Percentiles rank a stretch among this genome's conserved stretches.
Conservation (phyloP, 441 rosid species). For the Aquilaria agallochum region DNA sequence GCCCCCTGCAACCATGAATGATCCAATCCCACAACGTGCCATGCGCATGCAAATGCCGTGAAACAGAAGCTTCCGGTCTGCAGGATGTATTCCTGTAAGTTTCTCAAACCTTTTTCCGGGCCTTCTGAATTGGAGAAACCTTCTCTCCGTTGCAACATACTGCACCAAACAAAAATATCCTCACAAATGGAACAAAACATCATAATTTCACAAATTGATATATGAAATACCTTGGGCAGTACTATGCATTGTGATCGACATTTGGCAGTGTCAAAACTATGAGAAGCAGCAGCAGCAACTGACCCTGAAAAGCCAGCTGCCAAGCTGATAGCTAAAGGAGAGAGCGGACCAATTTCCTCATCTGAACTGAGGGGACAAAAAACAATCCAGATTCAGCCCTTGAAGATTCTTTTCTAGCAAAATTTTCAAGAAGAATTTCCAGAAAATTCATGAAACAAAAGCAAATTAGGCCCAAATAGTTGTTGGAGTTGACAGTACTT, state of each 20-base stretch:
- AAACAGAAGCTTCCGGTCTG: slow-evolving; percentile 63
- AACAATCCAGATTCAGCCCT: slow-evolving; percentile 1
- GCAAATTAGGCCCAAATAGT: too few species aligned
- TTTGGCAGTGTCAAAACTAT: slow-evolving; percentile 87
- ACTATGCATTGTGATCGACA: slow-evolving; percentile 75
- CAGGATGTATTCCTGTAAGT: slow-evolving; percentile 80
- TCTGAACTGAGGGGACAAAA: slow-evolving; percentile 38
- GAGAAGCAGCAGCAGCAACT: slow-evolving; percentile 95
- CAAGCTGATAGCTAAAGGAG: slow-evolving; percentile 54
- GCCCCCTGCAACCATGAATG: slow-evolving; percentile 56
- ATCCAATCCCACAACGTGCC: slow-evolving; percentile 73
- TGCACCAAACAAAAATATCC: slow-evolving; percentile 22
- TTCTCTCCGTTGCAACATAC: slow-evolving; percentile 75
- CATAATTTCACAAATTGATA: background rate
- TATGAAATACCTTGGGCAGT: slow-evolving; percentile 65
- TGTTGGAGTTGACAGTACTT: too few species aligned
- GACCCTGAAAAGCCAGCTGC: slow-evolving; percentile 91
- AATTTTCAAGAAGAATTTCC: too few species aligned
- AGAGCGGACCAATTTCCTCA: slow-evolving; percentile 74
- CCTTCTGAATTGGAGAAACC: slow-evolving; percentile 59
- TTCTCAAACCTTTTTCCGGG: slow-evolving; percentile 87
- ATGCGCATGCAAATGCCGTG: slow-evolving; percentile 62
- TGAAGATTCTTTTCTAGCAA: background rate
- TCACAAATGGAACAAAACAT: background rate
- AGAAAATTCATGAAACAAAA: too few species aligned